These are phyloP conservation scores for Croton laevigatus DNA, from an alignment of 441 rosid genomes.

Conservation along the genomic window DNA sequence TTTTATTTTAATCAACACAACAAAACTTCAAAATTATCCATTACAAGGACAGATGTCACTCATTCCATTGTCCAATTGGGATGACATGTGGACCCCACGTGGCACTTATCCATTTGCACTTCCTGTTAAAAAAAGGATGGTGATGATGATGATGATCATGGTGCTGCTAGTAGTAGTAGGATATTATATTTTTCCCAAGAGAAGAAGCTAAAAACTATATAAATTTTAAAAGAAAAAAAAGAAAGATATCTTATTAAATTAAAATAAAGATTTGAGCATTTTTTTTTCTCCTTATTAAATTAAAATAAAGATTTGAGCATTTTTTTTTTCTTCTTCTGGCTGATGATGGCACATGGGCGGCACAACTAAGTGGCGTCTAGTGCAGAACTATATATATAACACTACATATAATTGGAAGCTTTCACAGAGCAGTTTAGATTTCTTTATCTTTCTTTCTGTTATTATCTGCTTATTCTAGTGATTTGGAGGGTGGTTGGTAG, in stretches of 20 bases:
- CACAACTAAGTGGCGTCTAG: slow-evolving; percentile 25
- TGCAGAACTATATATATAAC: not conserved
- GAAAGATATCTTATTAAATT: not conserved
- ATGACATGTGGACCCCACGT: slow-evolving; percentile 43
- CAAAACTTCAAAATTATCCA: slow-evolving; percentile 24
- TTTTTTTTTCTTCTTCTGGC: not conserved
- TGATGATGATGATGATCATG: not conserved
- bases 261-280: not conserved
- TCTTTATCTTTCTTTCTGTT: slow-evolving; percentile 6
- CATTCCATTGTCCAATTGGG: slow-evolving; percentile 25
- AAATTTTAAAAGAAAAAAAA: too few species aligned
- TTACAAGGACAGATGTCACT: slow-evolving; percentile 14
- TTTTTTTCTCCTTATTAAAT: not conserved
- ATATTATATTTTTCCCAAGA: slow-evolving; percentile 2
- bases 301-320: not conserved
- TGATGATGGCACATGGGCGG: slow-evolving; percentile 44
- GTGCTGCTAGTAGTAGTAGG: not conserved
- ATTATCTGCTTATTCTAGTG: slow-evolving; percentile 12
- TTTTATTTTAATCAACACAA: too few species aligned
- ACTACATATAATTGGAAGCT: slow-evolving; percentile 7
- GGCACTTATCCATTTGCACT: slow-evolving; percentile 45
- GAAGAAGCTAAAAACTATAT: too few species aligned
- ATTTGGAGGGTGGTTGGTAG: slow-evolving; percentile 8
- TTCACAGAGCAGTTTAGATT: not conserved
- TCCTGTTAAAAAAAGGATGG: slow-evolving; percentile 9